Evolutionary conservation across 257 asterid species (phyloP).

Genomic region (Solanum okadae): DNA sequence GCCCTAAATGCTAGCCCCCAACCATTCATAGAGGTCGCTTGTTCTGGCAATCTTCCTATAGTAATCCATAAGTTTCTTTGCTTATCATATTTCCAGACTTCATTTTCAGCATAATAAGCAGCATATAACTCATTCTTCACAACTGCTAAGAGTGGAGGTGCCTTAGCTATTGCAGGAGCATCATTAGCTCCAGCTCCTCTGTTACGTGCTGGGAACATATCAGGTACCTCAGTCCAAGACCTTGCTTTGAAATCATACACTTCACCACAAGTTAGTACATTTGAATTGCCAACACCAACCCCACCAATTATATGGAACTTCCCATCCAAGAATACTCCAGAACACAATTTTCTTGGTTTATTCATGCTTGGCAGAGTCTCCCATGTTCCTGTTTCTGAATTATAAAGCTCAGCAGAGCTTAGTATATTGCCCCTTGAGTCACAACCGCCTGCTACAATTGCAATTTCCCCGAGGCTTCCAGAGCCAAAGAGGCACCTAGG

Average conservation of each 20-base stretch:
- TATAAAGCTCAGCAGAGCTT: slow-evolving; percentile 56
- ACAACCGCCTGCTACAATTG: slow-evolving; percentile 81
- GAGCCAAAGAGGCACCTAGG: slow-evolving; percentile 56
- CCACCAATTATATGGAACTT: slow-evolving; percentile 77
- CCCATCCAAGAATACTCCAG: slow-evolving; percentile 77
- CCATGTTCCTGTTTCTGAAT: slow-evolving; percentile 58
- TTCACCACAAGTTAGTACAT: slow-evolving; percentile 62
- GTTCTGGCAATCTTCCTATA: slow-evolving; percentile 60
- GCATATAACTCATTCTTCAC: slow-evolving; percentile 70
- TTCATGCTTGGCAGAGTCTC: slow-evolving; percentile 57
- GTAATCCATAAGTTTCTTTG: slow-evolving; percentile 32
- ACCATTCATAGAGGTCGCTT: slow-evolving; percentile 62
- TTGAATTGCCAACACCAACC: slow-evolving; percentile 34
- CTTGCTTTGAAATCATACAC: slow-evolving; percentile 43
- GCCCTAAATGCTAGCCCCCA: slow-evolving; percentile 96
- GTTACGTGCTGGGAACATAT: slow-evolving; percentile 54
- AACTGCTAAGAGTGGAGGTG: slow-evolving; percentile 85
- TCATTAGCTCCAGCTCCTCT: slow-evolving; percentile 20
- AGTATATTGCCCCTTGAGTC: slow-evolving; percentile 45
- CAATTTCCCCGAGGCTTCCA: slow-evolving; percentile 70
- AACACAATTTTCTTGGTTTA: slow-evolving; percentile 64
- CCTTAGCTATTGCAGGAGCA: slow-evolving; percentile 45
- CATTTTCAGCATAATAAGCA: slow-evolving; percentile 62
- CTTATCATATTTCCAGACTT: slow-evolving; percentile 54
- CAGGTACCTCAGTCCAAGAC: slow-evolving; percentile 53